phyloP scores from a whole-genome alignment of 768 basidiomycete species.

The Leccinum incarnatum region DNA sequence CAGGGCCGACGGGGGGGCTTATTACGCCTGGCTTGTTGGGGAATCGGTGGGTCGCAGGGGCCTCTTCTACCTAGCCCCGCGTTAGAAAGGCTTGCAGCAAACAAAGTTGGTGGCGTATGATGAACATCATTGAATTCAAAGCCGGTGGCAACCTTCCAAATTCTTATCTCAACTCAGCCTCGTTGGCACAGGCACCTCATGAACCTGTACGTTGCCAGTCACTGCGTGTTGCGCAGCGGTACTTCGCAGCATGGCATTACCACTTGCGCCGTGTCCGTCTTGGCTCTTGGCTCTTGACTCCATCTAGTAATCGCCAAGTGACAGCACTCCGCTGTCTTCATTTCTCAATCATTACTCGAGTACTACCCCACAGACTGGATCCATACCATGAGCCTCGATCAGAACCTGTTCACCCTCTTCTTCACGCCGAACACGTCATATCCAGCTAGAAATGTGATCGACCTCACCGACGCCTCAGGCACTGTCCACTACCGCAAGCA shows the following conservation, averaged over 20 bases:
- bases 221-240: background rate
- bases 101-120: no score
- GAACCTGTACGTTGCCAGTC: no score
- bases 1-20: no score
- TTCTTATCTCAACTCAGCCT: background rate
- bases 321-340: background rate
- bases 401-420: conserved; percentile 80
- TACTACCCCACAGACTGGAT: background rate
- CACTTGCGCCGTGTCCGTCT: background rate
- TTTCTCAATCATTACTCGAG: background rate
- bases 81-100: no score
- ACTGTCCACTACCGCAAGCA: conserved; percentile 71
- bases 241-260: background rate
- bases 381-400: conserved; percentile 69
- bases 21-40: no score
- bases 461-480: conserved; percentile 66
- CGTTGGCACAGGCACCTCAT: background rate
- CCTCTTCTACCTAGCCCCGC: no score
- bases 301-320: background rate
- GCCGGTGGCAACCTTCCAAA: no score
- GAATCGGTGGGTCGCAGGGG: no score
- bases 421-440: conserved; percentile 59
- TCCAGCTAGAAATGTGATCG: conserved; percentile 49
- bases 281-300: background rate
- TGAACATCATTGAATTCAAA: no score